Evolutionary conservation across 1,139 yeast genomes (phyloP).

Genomic region (Taphrina wiesneri): DNA sequence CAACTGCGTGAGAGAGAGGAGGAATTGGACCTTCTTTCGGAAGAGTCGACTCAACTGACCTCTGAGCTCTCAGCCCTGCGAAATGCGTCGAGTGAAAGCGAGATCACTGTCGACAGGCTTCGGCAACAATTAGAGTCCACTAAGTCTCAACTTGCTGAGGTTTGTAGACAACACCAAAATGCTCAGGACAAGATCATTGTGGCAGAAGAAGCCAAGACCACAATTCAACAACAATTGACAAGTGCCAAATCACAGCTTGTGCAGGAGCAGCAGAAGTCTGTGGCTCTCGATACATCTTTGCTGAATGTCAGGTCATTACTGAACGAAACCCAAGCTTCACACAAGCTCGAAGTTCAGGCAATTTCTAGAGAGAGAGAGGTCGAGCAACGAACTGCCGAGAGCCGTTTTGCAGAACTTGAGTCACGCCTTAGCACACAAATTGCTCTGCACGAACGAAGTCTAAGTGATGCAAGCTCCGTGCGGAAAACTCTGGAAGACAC

Average conservation of each 20-base stretch:
- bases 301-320: constrained; percentile 21
- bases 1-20: constrained; percentile 32
- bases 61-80: not conserved
- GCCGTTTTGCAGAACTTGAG: not conserved
- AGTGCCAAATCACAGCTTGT: not conserved
- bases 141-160: not conserved
- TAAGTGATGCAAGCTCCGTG: not conserved
- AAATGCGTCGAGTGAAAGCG: not conserved
- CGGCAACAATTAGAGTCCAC: not conserved
- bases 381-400: constrained; percentile 5
- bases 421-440: constrained; percentile 1
- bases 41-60: constrained; percentile 9
- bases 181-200: not conserved
- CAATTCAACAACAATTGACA: not conserved
- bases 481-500: not conserved
- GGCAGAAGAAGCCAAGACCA: not conserved
- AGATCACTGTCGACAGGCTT: not conserved
- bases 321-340: constrained; percentile 18
- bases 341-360: constrained; percentile 15
- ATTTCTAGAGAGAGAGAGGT: not conserved
- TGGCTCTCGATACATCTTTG: constrained; percentile 23
- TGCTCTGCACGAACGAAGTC: not conserved
- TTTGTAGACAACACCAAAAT: not conserved
- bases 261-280: constrained; percentile 13
- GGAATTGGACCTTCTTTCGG: constrained; percentile 31